Evolutionary conservation across 2,329 filamentous ascomycete species (phyloP).

Genomic region (Fusarium anguioides): DNA sequence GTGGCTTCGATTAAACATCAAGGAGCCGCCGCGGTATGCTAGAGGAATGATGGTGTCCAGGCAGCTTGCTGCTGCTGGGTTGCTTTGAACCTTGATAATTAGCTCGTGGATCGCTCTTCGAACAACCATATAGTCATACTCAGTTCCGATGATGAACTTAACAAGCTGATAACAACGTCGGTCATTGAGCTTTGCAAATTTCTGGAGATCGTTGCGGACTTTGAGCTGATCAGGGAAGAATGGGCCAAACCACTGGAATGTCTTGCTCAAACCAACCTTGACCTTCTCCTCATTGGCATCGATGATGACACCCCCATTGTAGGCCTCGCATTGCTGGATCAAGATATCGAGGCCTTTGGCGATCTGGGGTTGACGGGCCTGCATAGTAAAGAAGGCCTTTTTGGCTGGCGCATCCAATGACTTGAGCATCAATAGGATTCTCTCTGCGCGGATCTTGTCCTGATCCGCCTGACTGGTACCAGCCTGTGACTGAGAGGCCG

Average conservation of each 20-base stretch:
- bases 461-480: constrained; percentile 67
- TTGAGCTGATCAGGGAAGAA: constrained; percentile 80
- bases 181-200: constrained; percentile 91
- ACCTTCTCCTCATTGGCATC: constrained; percentile 76
- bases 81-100: constrained; percentile 80
- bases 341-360: constrained; percentile 80
- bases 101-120: constrained; percentile 91
- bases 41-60: constrained; percentile 85
- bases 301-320: constrained; percentile 87
- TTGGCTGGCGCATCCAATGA: constrained; percentile 82
- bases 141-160: constrained; percentile 83
- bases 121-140: constrained; percentile 93
- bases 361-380: constrained; percentile 79
- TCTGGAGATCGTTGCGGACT: constrained; percentile 81
- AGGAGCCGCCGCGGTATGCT: constrained; percentile 82
- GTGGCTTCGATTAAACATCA: constrained; percentile 95
- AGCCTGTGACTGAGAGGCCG: constrained; percentile 64
- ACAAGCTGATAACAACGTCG: constrained; percentile 90
- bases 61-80: constrained; percentile 69
- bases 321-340: constrained; percentile 85
- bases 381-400: constrained; percentile 88
- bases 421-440: constrained; percentile 84
- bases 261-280: constrained; percentile 76
- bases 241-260: constrained; percentile 78
- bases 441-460: constrained; percentile 83